phyloP scores from a whole-genome alignment of 2,329 filamentous ascomycete genomes.

The Arthrobotrys sinensis region DNA sequence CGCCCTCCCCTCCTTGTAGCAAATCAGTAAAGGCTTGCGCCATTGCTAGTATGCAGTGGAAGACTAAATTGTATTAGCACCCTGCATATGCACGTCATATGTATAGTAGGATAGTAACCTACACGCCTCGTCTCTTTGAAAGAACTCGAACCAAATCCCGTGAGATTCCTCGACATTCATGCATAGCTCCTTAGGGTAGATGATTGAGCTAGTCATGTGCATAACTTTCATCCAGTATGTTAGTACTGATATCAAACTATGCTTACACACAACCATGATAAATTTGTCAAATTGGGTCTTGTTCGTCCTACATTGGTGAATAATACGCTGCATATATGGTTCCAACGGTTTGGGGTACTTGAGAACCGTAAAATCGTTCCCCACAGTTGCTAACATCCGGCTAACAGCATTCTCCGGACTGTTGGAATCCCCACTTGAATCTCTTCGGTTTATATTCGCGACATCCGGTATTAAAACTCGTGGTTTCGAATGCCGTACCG shows the following conservation, averaged over 20 bases:
- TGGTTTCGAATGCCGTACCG: conserved; percentile 6
- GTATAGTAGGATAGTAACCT: neutral
- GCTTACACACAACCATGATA: neutral
- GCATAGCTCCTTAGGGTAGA: conserved; percentile 52
- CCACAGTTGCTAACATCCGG: conserved; percentile 18
- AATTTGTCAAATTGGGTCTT: neutral
- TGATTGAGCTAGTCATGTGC: conserved; percentile 22
- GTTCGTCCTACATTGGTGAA: conserved; percentile 25
- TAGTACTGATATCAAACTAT: neutral
- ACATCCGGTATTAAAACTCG: conserved; percentile 41
- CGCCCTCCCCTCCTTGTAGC: conserved; percentile 5
- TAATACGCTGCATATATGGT: conserved; percentile 23
- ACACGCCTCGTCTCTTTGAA: conserved; percentile 54
- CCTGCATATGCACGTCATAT: neutral
- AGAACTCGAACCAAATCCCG: conserved; percentile 35
- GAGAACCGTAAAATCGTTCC: conserved; percentile 33
- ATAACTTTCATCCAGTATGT: conserved; percentile 29
- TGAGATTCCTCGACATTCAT: conserved; percentile 23
- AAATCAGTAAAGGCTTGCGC: conserved; percentile 36
- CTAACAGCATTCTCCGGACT: neutral
- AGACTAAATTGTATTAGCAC: conserved; percentile 24
- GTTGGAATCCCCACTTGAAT: neutral
- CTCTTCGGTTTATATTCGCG: conserved; percentile 1
- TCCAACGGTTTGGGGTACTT: conserved; percentile 32
- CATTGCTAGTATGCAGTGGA: conserved; percentile 52